phyloP scores from a whole-genome alignment of 768 basidiomycete species.

The Amanita molliuscula region DNA sequence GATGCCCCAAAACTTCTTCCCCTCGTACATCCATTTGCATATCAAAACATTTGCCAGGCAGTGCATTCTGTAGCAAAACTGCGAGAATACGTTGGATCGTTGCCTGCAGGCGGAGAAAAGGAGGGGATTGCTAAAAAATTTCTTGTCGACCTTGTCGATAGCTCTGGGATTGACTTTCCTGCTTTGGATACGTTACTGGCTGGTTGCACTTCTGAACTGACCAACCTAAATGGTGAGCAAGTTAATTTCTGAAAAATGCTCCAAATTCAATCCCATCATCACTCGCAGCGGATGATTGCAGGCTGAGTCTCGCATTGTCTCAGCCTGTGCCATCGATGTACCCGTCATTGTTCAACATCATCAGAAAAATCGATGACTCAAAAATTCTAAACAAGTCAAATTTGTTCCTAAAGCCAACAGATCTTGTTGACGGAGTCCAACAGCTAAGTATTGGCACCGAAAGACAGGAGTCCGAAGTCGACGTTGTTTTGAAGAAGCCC shows the following conservation, averaged over 20 bases:
- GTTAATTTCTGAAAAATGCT: neutral
- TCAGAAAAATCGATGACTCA: conserved; percentile 36
- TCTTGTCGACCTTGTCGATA: conserved; percentile 51
- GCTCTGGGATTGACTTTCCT: conserved; percentile 53
- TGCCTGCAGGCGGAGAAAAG: conserved; percentile 49
- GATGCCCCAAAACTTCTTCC: conserved; percentile 37
- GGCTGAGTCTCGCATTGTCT: conserved; percentile 48
- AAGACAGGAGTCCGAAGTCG: conserved; percentile 32
- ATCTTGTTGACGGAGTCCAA: conserved; percentile 56
- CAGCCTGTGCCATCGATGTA: conserved; percentile 39
- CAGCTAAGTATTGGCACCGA: conserved; percentile 26
- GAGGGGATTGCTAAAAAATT: conserved; percentile 55
- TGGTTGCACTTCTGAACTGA: conserved; percentile 22
- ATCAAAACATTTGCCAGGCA: conserved; percentile 39
- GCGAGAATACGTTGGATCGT: conserved; percentile 37
- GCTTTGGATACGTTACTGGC: conserved; percentile 38
- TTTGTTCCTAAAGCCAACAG: conserved; percentile 62
- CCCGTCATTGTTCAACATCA: conserved; percentile 28
- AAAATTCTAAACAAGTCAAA: conserved; percentile 50
- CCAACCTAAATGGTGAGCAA: conserved; percentile 24
- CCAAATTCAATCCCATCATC: neutral
- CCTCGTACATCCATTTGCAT: conserved; percentile 49
- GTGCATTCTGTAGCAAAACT: conserved; percentile 51
- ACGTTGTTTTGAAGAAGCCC: conserved; percentile 56
- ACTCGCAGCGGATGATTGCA: conserved; percentile 37